Conservation (phyloP, 257 asterid genomes). For the Solanum pimpinellifolium region DNA sequence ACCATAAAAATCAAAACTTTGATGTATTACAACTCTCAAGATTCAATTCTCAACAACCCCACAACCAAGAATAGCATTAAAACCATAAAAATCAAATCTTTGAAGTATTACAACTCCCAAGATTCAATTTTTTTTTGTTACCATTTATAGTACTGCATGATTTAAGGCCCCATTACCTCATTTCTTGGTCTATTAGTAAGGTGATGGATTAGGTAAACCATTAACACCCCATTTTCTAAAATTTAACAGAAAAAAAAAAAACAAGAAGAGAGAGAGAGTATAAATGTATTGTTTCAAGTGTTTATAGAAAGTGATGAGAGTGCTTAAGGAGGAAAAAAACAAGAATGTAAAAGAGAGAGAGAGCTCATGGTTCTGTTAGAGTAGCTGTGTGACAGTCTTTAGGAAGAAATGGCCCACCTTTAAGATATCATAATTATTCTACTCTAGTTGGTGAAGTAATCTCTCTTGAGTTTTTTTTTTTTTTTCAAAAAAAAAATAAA, state of each 20-base stretch:
- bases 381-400: background rate
- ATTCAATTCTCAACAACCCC: background rate
- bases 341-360: constrained; percentile 6
- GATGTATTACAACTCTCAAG: background rate
- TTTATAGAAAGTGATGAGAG: constrained; percentile 12
- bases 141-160: background rate
- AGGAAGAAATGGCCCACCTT: background rate
- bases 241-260: background rate
- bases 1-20: constrained; percentile 11
- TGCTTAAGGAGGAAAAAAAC: constrained; percentile 15
- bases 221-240: constrained; percentile 15
- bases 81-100: constrained; percentile 4
- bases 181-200: background rate
- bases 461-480: background rate
- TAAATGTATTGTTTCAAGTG: constrained; percentile 6
- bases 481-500: no score
- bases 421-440: background rate
- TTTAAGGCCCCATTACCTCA: background rate
- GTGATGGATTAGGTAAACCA: constrained; percentile 36
- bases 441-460: background rate
- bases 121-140: background rate
- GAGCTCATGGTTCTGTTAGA: background rate
- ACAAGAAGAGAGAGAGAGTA: background rate
- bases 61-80: constrained; percentile 3
- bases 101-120: background rate